These are phyloP conservation scores for Solanum pennellii DNA, from an alignment of 257 asterid species.

Conservation along the genomic window DNA sequence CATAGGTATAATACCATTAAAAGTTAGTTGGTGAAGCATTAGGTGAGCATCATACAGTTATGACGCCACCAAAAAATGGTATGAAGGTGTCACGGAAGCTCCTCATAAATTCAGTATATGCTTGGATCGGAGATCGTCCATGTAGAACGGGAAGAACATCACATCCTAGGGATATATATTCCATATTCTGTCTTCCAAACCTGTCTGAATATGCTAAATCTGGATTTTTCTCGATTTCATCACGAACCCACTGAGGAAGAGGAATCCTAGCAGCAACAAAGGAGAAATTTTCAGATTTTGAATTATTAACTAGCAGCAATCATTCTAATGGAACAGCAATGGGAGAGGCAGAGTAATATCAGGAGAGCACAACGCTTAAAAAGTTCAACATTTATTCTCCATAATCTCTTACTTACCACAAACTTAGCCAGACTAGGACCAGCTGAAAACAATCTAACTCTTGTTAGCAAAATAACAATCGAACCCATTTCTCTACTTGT, in stretches of 20 bases:
- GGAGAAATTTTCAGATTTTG: background rate
- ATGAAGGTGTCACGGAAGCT: constrained; percentile 55
- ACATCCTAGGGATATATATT: constrained; percentile 72
- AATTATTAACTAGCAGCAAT: background rate
- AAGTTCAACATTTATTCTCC: background rate
- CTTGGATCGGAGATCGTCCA: constrained; percentile 78
- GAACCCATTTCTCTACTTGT: background rate
- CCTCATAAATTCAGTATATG: constrained; percentile 71
- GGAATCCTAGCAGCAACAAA: constrained; percentile 46
- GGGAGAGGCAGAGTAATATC: background rate
- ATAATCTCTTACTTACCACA: background rate
- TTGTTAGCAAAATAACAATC: background rate
- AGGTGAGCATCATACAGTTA: constrained; percentile 41
- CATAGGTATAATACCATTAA: background rate
- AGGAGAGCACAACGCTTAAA: background rate
- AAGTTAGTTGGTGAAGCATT: background rate
- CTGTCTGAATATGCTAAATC: constrained; percentile 57
- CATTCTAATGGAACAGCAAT: background rate
- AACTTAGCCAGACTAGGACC: background rate
- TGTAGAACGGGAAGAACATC: constrained; percentile 57
- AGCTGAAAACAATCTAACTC: background rate
- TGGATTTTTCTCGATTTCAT: constrained; percentile 52
- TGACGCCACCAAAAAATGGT: constrained; percentile 53
- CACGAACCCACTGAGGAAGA: constrained; percentile 76
- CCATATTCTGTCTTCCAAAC: constrained; percentile 53